Evolutionary conservation across 352 stramenopile species (phyloP).

Genomic region (Globisporangium acanthophoron): DNA sequence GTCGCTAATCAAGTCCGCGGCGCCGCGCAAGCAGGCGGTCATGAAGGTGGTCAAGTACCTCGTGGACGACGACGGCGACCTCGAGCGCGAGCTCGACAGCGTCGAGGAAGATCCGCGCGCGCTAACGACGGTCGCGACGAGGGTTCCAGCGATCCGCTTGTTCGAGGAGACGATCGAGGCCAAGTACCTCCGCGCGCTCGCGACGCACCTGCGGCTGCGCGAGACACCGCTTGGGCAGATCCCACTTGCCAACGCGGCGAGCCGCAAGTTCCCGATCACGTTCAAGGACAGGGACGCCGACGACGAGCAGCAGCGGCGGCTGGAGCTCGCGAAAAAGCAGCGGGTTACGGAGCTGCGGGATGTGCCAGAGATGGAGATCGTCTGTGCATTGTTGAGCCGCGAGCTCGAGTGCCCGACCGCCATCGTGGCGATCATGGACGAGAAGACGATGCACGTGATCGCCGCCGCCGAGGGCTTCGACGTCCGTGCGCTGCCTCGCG

Average conservation of each 20-base stretch:
- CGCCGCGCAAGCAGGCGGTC: constrained; percentile 22
- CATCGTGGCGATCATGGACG: constrained; percentile 41
- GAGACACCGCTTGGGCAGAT: constrained; percentile 6
- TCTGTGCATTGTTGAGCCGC: constrained; percentile 32
- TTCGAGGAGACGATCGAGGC: constrained; percentile 2
- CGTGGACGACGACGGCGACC: constrained; percentile 22
- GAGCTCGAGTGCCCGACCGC: constrained; percentile 36
- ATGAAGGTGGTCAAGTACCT: constrained; percentile 43
- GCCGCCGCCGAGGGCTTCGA: constrained; percentile 28
- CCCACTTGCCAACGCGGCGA: constrained; percentile 5
- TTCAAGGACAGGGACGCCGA: neutral
- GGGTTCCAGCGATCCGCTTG: neutral
- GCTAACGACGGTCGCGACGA: neutral
- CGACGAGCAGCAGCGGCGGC: constrained; percentile 14
- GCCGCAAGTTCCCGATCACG: constrained; percentile 9
- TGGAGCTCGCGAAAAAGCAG: constrained; percentile 27
- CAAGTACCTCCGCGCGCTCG: constrained; percentile 13
- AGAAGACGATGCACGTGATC: constrained; percentile 33
- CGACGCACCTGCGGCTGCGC: constrained; percentile 5
- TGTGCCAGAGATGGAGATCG: constrained; percentile 44
- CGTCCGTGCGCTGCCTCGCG: constrained; percentile 22
- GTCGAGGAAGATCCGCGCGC: neutral
- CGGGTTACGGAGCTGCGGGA: constrained; percentile 18
- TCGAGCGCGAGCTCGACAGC: neutral
- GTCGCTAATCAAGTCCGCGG: constrained; percentile 21